These are phyloP conservation scores for Dioszegia crocea DNA, from an alignment of 768 basidiomycete genomes.

Conservation along the genomic window DNA sequence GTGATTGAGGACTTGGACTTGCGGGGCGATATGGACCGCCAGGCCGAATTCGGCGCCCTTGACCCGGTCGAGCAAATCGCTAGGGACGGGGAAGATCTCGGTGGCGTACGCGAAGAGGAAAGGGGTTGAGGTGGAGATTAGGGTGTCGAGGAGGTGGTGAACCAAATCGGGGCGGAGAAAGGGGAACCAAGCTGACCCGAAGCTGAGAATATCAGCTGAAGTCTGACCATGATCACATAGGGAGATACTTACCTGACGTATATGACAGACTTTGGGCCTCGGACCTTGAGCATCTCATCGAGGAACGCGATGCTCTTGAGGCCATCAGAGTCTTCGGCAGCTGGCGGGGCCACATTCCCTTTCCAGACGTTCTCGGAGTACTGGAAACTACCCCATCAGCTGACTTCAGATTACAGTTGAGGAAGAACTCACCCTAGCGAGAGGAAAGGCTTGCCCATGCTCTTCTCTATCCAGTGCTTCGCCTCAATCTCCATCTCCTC, in stretches of 20 bases:
- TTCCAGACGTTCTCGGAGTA: conserved; percentile 24
- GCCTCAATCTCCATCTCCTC: conserved; percentile 19
- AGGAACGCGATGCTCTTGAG: conserved; percentile 15
- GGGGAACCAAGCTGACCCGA: conserved; percentile 29
- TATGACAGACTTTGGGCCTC: conserved; percentile 20
- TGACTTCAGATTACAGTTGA: not conserved
- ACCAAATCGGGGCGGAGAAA: conserved; percentile 22
- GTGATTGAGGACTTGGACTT: conserved; percentile 27
- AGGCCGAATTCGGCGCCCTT: conserved; percentile 10
- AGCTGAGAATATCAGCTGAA: conserved; percentile 9
- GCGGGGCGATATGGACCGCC: conserved; percentile 26
- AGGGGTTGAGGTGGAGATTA: conserved; percentile 14
- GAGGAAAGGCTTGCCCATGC: conserved; percentile 14
- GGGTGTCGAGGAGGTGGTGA: conserved; percentile 20
- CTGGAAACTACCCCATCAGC: conserved; percentile 5
- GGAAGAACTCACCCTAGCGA: conserved; percentile 24
- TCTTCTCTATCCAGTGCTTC: conserved; percentile 8
- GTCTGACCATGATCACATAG: not conserved
- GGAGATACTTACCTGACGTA: conserved; percentile 21
- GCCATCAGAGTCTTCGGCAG: conserved; percentile 14
- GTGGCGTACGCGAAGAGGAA: conserved; percentile 32
- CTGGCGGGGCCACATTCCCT: not conserved
- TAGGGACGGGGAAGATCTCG: conserved; percentile 5
- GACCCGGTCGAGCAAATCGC: conserved; percentile 14
- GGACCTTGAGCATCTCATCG: conserved; percentile 21